These are phyloP conservation scores for Aspergillus pseudotamarii DNA, from an alignment of 2,329 filamentous ascomycete genomes.

Conservation along the genomic window DNA sequence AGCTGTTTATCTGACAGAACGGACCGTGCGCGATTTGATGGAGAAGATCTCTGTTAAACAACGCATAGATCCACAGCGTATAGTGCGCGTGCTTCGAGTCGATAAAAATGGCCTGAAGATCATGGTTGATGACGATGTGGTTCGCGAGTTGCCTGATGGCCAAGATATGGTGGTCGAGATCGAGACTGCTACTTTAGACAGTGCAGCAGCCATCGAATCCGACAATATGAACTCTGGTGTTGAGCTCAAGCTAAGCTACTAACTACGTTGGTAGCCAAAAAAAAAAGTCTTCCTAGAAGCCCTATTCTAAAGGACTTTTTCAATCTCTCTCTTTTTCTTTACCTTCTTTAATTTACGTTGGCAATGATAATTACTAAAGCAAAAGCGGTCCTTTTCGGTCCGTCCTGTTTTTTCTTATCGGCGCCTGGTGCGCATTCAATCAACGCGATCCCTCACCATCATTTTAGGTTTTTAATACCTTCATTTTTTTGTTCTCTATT, in stretches of 20 bases:
- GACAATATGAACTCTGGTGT: conserved; percentile 29
- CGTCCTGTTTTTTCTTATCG: conserved; percentile 3
- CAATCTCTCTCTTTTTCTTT: conserved; percentile 12
- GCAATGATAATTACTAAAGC: not conserved
- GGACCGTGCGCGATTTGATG: conserved; percentile 74
- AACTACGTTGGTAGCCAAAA: conserved; percentile 41
- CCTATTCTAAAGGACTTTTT: not conserved
- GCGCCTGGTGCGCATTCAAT: conserved; percentile 25
- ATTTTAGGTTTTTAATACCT: conserved; percentile 4
- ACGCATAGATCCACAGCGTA: conserved; percentile 71
- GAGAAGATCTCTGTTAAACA: conserved; percentile 76
- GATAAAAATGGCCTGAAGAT: conserved; percentile 77
- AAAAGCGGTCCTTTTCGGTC: not conserved
- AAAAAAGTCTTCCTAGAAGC: not conserved
- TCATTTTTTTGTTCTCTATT: conserved; percentile 10
- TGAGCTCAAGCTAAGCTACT: conserved; percentile 58
- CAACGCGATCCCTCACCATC: conserved; percentile 1
- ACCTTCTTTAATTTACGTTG: conserved; percentile 7
- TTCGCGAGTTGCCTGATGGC: conserved; percentile 80
- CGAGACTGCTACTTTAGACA: conserved; percentile 56
- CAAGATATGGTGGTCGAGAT: conserved; percentile 82
- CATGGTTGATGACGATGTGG: conserved; percentile 86
- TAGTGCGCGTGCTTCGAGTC: conserved; percentile 72
- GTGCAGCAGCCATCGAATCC: conserved; percentile 16
- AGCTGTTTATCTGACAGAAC: conserved; percentile 80